These are phyloP conservation scores for Ilyonectria destructans DNA, from an alignment of 2,329 filamentous ascomycete species.

Conservation along the genomic window DNA sequence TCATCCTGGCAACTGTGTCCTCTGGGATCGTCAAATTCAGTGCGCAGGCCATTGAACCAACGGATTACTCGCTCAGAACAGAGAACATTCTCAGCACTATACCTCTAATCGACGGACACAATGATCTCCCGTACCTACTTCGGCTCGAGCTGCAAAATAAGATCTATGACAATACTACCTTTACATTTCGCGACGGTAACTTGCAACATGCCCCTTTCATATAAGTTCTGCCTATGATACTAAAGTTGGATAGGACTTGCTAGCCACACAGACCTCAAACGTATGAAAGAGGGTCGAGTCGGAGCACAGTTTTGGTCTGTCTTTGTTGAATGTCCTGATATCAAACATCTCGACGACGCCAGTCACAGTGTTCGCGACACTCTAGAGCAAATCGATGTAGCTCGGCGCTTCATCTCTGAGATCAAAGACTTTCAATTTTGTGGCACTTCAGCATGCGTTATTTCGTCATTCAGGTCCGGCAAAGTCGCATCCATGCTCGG, in stretches of 20 bases:
- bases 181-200: conserved; percentile 19
- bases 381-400: conserved; percentile 39
- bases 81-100: conserved; percentile 18
- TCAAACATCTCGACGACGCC: conserved; percentile 11
- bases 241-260: conserved; percentile 6
- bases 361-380: conserved; percentile 36
- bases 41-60: background rate
- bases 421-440: conserved; percentile 34
- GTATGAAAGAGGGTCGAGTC: conserved; percentile 34
- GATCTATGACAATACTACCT: conserved; percentile 28
- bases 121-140: conserved; percentile 34
- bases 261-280: conserved; percentile 33
- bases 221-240: background rate
- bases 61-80: conserved; percentile 20
- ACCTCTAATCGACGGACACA: conserved; percentile 38
- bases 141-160: conserved; percentile 36
- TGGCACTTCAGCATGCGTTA: conserved; percentile 25
- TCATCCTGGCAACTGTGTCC: background rate
- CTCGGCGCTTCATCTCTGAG: conserved; percentile 33
- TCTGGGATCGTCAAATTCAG: background rate
- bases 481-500: conserved; percentile 34
- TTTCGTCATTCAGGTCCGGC: conserved; percentile 25
- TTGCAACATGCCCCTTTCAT: background rate
- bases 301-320: conserved; percentile 39
- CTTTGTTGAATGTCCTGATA: conserved; percentile 34